Percentiles rank a stretch among this genome's conserved stretches.
Evolutionary conservation across 1,284 basidiomycete genomes (phyloP).

Genomic region (Vanrija sp.): DNA sequence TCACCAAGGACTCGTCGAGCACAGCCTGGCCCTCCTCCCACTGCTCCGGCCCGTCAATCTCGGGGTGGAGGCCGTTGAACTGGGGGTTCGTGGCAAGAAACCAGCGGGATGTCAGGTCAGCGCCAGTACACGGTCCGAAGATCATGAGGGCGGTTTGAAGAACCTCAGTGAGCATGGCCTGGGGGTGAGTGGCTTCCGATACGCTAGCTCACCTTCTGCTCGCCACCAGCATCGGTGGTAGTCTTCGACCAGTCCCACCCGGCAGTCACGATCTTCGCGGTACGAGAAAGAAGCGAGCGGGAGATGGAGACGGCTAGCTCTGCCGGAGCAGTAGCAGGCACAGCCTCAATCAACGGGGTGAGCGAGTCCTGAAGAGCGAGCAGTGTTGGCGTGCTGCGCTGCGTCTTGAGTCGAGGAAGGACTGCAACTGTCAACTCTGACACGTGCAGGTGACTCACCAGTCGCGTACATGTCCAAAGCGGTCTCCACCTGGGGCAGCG

Average conservation of each 20-base stretch:
- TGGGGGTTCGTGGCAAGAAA: conserved; percentile 29
- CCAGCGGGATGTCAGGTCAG: conserved; percentile 26
- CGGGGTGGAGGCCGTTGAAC: conserved; percentile 17
- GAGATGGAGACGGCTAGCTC: conserved; percentile 15
- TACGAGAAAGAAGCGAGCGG: conserved; percentile 10
- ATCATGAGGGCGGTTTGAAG: conserved; percentile 25
- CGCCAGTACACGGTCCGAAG: conserved; percentile 23
- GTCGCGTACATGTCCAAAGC: conserved; percentile 50
- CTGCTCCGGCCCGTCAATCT: conserved; percentile 7
- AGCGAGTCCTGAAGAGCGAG: conserved; percentile 21
- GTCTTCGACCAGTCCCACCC: conserved; percentile 27
- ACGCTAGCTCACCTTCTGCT: conserved; percentile 27
- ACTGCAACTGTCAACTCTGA: conserved; percentile 11
- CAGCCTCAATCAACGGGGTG: conserved; percentile 22
- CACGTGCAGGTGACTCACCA: conserved; percentile 17
- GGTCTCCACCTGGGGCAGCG: conserved; percentile 55
- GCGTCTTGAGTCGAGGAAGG: conserved; percentile 23
- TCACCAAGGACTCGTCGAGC: conserved; percentile 16
- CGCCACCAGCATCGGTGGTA: conserved; percentile 30
- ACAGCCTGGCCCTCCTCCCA: conserved; percentile 15
- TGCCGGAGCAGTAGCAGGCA: conserved; percentile 6
- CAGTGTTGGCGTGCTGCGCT: conserved; percentile 34
- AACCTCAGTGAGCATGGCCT: conserved; percentile 31
- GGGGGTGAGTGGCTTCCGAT: neutral
- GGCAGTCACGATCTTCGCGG: conserved; percentile 16